Conservation (phyloP, 2,329 filamentous ascomycete genomes). For the Lachnellula occidentalis region DNA sequence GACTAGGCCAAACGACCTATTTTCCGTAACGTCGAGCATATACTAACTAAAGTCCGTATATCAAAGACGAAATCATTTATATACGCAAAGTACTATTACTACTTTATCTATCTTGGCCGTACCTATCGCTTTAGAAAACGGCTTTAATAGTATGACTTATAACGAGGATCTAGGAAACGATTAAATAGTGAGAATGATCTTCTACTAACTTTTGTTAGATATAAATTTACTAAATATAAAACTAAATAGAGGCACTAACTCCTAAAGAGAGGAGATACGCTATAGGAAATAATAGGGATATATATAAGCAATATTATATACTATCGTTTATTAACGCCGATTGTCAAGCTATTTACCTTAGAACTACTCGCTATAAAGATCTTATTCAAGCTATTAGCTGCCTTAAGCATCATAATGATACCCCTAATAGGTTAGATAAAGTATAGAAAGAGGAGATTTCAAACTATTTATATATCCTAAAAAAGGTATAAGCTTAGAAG, state of each 20-base stretch:
- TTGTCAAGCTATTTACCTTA: constrained; percentile 20
- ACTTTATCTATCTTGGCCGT: constrained; percentile 33
- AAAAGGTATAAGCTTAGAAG: constrained; percentile 8
- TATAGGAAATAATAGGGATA: constrained; percentile 15
- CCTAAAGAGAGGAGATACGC: constrained; percentile 19
- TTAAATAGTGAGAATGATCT: constrained; percentile 21
- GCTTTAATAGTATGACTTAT: constrained; percentile 25
- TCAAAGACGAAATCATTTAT: constrained; percentile 28
- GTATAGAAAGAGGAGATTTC: constrained; percentile 18
- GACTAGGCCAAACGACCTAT: constrained; percentile 19
- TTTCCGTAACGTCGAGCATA: constrained; percentile 22
- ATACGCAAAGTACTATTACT: constrained; percentile 37
- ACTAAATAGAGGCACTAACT: constrained; percentile 14
- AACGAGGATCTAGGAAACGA: constrained; percentile 22
- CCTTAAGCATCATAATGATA: constrained; percentile 11
- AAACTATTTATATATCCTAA: constrained; percentile 12
- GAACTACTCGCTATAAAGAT: constrained; percentile 10
- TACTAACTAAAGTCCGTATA: constrained; percentile 13
- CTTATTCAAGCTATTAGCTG: constrained; percentile 10
- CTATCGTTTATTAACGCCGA: constrained; percentile 18
- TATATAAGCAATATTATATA: constrained; percentile 21
- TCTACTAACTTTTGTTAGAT: constrained; percentile 1
- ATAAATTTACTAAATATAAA: constrained; percentile 5
- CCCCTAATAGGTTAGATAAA: constrained; percentile 13
- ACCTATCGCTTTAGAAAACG: constrained; percentile 20